Evolutionary conservation across 2,329 filamentous ascomycete species (phyloP), one percentile per base, ranked within the genome.

Genomic region (Apiospora rasikravindrae): DNA sequence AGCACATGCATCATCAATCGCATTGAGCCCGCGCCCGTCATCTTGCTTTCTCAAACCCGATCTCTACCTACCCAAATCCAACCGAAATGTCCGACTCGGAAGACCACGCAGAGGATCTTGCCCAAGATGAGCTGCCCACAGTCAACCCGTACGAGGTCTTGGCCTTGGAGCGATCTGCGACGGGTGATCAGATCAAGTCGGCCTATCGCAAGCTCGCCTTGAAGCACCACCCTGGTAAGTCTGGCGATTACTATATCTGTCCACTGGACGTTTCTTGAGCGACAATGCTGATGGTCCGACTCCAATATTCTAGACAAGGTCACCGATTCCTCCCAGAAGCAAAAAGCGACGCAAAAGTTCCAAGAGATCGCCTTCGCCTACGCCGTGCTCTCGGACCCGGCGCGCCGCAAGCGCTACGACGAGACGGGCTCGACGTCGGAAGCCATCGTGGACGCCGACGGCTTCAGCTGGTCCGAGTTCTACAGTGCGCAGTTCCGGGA

Each of bases 351-450:
- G 77, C 86, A 88, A 73, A 92, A 89, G 70, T 99, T 99, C 82
- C 96, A 99, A 83, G 88, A 93, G 77, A 91, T 99, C 77, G 96
- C 96, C 33, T 96, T 98, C 78, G 96, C 96, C 70, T 98, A 98
- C 80, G 96, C 95, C 45, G 90, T 99, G 69, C 93, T 99, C 47
- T 98, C 94, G 44, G 94, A 98, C 77, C 87, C 92, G 29, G 87
- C 88, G 26, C 91, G 96, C 70, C 93, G 96, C 76, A 91, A 91
- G 77, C 93, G 94, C 73, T 99, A 98, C 85, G 96, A 99, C 80
- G 87, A 89, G 70, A 98, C 96, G 0, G 96, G 96, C 71, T 96
- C 93, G 71, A 98, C 95, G 0, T 90, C 93, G 14, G 95, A 98
- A 80, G 92, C 91, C 11, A 89, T 97, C 29, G 88, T 92, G 44